Percentiles rank a stretch among this genome's conserved stretches.
Evolutionary conservation across 1,284 basidiomycete species (phyloP).

Genomic region (Sanghuangporus sanghuang): DNA sequence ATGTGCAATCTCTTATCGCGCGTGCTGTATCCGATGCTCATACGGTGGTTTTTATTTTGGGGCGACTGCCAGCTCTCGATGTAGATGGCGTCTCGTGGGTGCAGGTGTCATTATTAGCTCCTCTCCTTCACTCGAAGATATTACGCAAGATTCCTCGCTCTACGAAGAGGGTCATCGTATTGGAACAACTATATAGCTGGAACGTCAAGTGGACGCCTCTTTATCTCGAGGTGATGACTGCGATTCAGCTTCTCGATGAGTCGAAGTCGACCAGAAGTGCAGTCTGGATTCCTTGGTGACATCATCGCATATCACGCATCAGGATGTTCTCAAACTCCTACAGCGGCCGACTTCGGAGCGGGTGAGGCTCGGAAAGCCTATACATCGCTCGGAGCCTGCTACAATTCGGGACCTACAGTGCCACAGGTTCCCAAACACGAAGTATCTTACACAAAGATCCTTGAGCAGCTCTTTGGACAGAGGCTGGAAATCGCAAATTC

Average conservation of each 20-base stretch:
- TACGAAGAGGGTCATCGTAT: conserved; percentile 71
- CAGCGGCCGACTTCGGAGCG: conserved; percentile 37
- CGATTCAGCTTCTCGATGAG: conserved; percentile 59
- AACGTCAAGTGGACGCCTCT: conserved; percentile 86
- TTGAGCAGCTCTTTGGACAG: conserved; percentile 78
- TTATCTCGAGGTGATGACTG: conserved; percentile 77
- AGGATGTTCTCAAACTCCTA: conserved; percentile 46
- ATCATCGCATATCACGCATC: conserved; percentile 35
- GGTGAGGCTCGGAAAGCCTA: conserved; percentile 38
- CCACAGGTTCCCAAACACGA: conserved; percentile 85
- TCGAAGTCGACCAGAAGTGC: conserved; percentile 47
- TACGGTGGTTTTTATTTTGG: conserved; percentile 70
- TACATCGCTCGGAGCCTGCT: not conserved
- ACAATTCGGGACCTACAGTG: conserved; percentile 19
- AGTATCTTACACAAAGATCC: conserved; percentile 85
- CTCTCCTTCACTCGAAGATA: conserved; percentile 65
- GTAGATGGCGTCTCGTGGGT: conserved; percentile 63
- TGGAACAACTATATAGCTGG: conserved; percentile 77
- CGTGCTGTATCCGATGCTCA: conserved; percentile 48
- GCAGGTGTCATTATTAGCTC: conserved; percentile 69
- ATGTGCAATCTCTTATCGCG: conserved; percentile 41
- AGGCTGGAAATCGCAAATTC: conserved; percentile 85
- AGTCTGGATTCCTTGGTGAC: conserved; percentile 58
- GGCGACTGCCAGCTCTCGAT: conserved; percentile 42
- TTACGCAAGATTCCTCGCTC: conserved; percentile 60